Evolutionary conservation across 2,329 filamentous ascomycete genomes (phyloP).

Genomic region (Penicillium sumatraense): DNA sequence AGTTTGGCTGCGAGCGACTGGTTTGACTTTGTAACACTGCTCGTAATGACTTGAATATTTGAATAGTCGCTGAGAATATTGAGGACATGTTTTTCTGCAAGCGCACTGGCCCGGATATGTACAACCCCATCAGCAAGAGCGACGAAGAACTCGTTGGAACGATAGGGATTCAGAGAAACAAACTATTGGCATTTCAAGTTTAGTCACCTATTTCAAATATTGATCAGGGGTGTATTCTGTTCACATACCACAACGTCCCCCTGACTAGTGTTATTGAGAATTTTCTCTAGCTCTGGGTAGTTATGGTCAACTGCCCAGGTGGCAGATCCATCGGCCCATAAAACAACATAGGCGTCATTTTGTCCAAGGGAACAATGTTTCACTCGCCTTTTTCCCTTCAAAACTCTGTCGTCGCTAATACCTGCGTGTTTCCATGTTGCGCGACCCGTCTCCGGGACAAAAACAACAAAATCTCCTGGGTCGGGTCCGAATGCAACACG

Average conservation of each 20-base stretch:
- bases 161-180: slow-evolving; percentile 4
- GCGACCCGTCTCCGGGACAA: neutral
- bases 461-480: neutral
- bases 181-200: neutral
- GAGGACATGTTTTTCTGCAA: slow-evolving; percentile 6
- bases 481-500: neutral
- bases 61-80: slow-evolving; percentile 3
- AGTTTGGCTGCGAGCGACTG: neutral
- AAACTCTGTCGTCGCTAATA: neutral
- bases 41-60: neutral
- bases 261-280: neutral
- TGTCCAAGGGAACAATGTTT: slow-evolving; percentile 3
- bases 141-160: slow-evolving; percentile 7
- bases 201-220: no score
- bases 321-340: slow-evolving; percentile 3
- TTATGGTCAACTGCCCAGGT: neutral
- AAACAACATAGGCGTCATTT: slow-evolving; percentile 1
- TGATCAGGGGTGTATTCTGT: no score
- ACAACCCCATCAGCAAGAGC: slow-evolving; percentile 8
- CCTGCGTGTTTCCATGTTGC: neutral
- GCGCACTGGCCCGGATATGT: slow-evolving; percentile 7
- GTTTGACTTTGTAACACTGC: neutral
- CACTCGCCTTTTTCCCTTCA: neutral
- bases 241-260: slow-evolving; percentile 7
- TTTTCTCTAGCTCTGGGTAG: slow-evolving; percentile 2